Percentiles rank a stretch among this genome's conserved stretches.
Evolutionary conservation across 1,139 yeast species (phyloP).

Genomic region (Blastobotrys proliferans): DNA sequence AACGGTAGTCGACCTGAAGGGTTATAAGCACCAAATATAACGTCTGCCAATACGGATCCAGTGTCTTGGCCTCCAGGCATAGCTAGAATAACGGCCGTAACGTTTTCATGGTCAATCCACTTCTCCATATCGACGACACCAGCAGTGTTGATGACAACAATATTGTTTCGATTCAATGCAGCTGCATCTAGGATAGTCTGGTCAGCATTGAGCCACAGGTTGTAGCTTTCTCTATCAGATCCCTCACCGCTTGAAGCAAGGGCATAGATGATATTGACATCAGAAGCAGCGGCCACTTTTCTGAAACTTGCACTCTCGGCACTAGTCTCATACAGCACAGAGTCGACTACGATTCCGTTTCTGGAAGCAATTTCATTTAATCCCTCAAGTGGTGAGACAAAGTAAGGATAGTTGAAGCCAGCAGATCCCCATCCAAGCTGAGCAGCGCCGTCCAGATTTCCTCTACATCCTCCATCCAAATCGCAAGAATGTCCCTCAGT

Average conservation of each 20-base stretch:
- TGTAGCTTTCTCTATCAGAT: slow-evolving; percentile 35
- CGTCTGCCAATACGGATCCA: slow-evolving; percentile 47
- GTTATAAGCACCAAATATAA: slow-evolving; percentile 53
- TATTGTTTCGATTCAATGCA: slow-evolving; percentile 43
- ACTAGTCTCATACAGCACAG: slow-evolving; percentile 1
- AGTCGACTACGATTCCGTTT: slow-evolving; percentile 24
- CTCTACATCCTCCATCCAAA: too few species aligned
- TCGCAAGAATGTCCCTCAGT: slow-evolving; percentile 8
- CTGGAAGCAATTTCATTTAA: slow-evolving; percentile 23
- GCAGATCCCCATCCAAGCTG: slow-evolving; percentile 47
- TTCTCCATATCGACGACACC: slow-evolving; percentile 58
- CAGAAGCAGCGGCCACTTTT: slow-evolving; percentile 40
- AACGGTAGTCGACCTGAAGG: slow-evolving; percentile 64
- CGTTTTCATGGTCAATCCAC: slow-evolving; percentile 56
- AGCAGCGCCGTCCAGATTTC: too few species aligned
- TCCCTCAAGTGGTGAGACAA: slow-evolving; percentile 47
- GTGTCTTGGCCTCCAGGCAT: slow-evolving; percentile 59
- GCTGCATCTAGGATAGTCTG: slow-evolving; percentile 49
- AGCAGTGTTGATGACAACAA: slow-evolving; percentile 54
- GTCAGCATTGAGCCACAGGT: slow-evolving; percentile 61
- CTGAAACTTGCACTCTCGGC: not conserved
- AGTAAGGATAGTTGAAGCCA: slow-evolving; percentile 50
- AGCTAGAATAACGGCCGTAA: slow-evolving; percentile 52
- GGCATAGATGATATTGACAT: slow-evolving; percentile 50
- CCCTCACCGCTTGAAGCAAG: slow-evolving; percentile 20